Conservation (phyloP, 1,139 yeast genomes). For the Suhomyces wounanorum region DNA sequence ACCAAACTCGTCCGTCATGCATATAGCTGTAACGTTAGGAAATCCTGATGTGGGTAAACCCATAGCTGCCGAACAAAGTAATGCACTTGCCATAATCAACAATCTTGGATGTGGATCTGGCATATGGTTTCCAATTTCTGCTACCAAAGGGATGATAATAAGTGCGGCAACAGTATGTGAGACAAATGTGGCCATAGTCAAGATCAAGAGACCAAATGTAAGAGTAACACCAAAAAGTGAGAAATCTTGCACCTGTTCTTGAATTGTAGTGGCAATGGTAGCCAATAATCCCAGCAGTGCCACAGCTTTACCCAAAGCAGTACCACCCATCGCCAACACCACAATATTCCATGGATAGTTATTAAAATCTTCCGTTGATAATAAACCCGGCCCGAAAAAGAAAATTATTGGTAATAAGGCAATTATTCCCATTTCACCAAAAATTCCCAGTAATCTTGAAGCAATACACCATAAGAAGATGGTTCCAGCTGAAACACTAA, state of each 20-base stretch:
- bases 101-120: conserved; percentile 58
- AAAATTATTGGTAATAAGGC: conserved; percentile 66
- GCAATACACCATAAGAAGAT: conserved; percentile 74
- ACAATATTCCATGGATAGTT: conserved; percentile 79
- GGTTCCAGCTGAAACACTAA: conserved; percentile 53
- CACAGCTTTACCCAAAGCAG: conserved; percentile 74
- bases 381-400: conserved; percentile 70
- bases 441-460: conserved; percentile 51
- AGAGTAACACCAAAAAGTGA: conserved; percentile 61
- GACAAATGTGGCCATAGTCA: conserved; percentile 72
- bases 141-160: conserved; percentile 67
- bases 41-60: conserved; percentile 77
- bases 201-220: conserved; percentile 65
- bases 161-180: conserved; percentile 79
- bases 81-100: conserved; percentile 65
- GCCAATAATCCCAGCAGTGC: conserved; percentile 68
- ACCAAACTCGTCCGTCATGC: conserved; percentile 73
- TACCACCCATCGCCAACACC: conserved; percentile 77
- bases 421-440: conserved; percentile 74
- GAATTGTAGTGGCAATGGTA: conserved; percentile 62
- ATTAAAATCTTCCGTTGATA: conserved; percentile 66
- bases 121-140: conserved; percentile 64
- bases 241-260: conserved; percentile 55
- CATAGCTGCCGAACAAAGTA: conserved; percentile 75
- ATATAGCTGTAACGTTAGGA: conserved; percentile 79